Evolutionary conservation across 495 filamentous ascomycete species (phyloP), one percentile per base, ranked within the genome.

Genomic region (Talaromyces proteolyticus): DNA sequence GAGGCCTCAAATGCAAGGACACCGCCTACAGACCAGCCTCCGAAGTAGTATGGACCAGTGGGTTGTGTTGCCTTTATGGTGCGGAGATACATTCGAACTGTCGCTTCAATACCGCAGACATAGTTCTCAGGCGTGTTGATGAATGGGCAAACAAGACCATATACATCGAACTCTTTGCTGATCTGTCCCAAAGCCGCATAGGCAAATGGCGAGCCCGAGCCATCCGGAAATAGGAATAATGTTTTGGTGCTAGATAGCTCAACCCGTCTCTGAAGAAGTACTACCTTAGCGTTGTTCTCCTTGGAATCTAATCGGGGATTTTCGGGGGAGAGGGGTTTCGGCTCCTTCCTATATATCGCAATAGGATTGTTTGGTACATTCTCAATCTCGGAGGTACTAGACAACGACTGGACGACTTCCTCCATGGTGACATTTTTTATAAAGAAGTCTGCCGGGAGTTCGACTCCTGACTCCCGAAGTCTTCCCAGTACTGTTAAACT

Each of bases 1-100:
- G 82, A 81, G 21, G 88, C 85, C 57, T 93, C 89, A 60, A 87
- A 96, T 20, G 90, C 90, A 53, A 91, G 84, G 29, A 93, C 87
- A 38, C 91, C 91, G 44, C 91, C 91, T 11, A 89, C 90, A 22
- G 84, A 89, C 91, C 91, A 96, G n/a, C 77, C 85, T 20, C 81
- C 81, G 42, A 85, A 64, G 59, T 77, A 69, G 64, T 85, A 85
- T 6, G 81, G 81, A 3, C 89, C 89, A 39, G 81, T 76, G 0
- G 91, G 81, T 68, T 89, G 75, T 24, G 87, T 81, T 51, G 87
- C 79, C 8, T 80, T 83, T 52, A 88, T 85, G 55, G 84, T 74
- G 22, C 78, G 74, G 12, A 85, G 66, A 54, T 81, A 84, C 14
- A 76, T 67, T 16, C 70, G 67, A 16, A 78, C 78, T 20, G 79